phyloP scores from a whole-genome alignment of 768 basidiomycete genomes.

The Serendipita sp. region DNA sequence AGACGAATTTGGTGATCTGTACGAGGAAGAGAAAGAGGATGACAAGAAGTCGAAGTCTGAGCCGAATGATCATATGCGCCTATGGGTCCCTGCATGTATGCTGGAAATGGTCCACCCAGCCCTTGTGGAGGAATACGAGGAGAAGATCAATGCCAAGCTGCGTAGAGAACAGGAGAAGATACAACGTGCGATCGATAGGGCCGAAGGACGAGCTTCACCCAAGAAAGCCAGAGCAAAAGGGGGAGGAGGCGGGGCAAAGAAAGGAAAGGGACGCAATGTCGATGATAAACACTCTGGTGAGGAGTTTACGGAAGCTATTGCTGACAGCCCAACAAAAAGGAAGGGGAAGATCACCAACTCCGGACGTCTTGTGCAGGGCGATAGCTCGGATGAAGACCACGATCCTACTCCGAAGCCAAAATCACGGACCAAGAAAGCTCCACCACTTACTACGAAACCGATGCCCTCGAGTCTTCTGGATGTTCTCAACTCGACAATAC shows the following conservation, averaged over 20 bases:
- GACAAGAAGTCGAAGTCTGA: constrained; percentile 29
- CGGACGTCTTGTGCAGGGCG: background rate
- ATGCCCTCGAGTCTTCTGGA: background rate
- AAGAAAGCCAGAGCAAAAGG: background rate
- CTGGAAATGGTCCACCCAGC: constrained; percentile 48
- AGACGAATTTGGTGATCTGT: constrained; percentile 28
- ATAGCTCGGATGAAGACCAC: background rate
- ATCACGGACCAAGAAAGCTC: background rate
- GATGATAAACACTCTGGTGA: too few relatives aligned
- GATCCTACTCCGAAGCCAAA: background rate
- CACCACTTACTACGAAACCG: background rate
- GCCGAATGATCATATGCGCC: constrained; percentile 38
- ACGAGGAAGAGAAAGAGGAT: constrained; percentile 24
- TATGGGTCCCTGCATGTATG: constrained; percentile 79
- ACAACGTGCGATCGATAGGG: background rate
- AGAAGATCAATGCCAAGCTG: constrained; percentile 28
- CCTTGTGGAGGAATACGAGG: constrained; percentile 47
- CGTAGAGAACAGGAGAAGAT: constrained; percentile 27
- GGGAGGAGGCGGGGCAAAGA: too few relatives aligned
- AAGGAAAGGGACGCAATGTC: too few relatives aligned
- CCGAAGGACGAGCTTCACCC: background rate
- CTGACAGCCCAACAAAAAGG: too few relatives aligned
- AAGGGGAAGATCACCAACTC: too few relatives aligned
- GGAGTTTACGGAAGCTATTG: too few relatives aligned
- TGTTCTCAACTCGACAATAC: background rate